Conservation (phyloP, 495 filamentous ascomycete species). For the Aspergillus indologenus region DNA sequence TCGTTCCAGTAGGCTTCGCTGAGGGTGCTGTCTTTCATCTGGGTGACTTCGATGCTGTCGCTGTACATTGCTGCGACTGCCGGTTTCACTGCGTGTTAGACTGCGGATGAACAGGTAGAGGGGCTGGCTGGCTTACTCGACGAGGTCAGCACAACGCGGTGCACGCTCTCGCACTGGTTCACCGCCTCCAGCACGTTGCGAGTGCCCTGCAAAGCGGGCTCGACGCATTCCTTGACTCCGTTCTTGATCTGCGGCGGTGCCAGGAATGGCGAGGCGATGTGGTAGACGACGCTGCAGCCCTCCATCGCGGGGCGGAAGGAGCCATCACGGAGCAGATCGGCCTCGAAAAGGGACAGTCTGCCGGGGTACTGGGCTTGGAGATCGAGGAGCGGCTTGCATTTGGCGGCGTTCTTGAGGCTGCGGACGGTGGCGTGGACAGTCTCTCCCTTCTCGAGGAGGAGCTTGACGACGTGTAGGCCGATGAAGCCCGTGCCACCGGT, state of each 20-base stretch:
- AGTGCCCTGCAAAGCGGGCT: neutral
- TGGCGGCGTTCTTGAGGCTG: neutral
- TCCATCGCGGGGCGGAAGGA: neutral
- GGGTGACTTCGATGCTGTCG: slow-evolving; percentile 1
- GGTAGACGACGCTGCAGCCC: slow-evolving; percentile 1
- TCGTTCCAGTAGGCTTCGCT: slow-evolving; percentile 1
- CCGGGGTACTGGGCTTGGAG: neutral
- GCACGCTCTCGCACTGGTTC: neutral
- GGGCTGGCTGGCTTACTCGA: neutral
- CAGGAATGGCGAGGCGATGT: slow-evolving; percentile 2
- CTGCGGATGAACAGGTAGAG: too few species aligned
- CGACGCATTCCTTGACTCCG: neutral
- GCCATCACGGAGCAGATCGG: neutral
- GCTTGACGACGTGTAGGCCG: neutral
- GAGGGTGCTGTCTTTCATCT: neutral
- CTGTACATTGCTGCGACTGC: slow-evolving; percentile 1
- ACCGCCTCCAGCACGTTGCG: neutral
- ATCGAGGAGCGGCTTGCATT: slow-evolving; percentile 4
- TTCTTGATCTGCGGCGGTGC: neutral
- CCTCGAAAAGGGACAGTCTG: neutral
- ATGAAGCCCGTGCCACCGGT: slow-evolving; percentile 1
- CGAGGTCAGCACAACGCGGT: neutral
- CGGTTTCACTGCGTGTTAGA: neutral
- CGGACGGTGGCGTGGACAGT: neutral
- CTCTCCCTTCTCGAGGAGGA: neutral